Evolutionary conservation across 805 yeast species (phyloP).

Genomic region (Sugiyamaella qingdaonensis): DNA sequence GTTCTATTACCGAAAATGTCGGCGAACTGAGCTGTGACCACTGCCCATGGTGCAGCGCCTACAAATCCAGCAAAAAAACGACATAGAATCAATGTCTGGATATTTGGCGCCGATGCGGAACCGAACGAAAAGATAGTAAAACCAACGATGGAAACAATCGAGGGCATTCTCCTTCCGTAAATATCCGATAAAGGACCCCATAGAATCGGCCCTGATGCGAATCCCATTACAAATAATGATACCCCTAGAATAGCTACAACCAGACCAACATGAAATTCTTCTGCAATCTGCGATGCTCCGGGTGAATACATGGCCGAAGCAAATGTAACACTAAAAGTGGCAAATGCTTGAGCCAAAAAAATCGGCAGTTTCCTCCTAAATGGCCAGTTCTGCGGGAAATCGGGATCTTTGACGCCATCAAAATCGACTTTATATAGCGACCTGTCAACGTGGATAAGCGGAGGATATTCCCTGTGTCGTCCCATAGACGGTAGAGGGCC

Average conservation of each 20-base stretch:
- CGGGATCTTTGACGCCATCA: slow-evolving; percentile 75
- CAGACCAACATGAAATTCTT: slow-evolving; percentile 50
- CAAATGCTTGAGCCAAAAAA: slow-evolving; percentile 32
- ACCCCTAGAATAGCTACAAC: slow-evolving; percentile 63
- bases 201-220: slow-evolving; percentile 78
- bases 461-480: slow-evolving; percentile 14
- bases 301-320: slow-evolving; percentile 71
- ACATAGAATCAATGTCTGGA: slow-evolving; percentile 69
- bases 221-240: slow-evolving; percentile 73
- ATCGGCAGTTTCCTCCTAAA: slow-evolving; percentile 35
- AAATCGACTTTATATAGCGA: slow-evolving; percentile 57
- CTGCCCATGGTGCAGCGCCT: slow-evolving; percentile 79
- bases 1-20: slow-evolving; percentile 61
- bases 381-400: slow-evolving; percentile 76
- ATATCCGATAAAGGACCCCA: slow-evolving; percentile 78
- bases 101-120: slow-evolving; percentile 63
- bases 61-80: slow-evolving; percentile 72
- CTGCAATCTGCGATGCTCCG: slow-evolving; percentile 45
- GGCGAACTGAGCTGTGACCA: slow-evolving; percentile 75
- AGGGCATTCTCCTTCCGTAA: slow-evolving; percentile 62
- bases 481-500: slow-evolving; percentile 13
- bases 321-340: slow-evolving; percentile 53
- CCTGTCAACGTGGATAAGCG: slow-evolving; percentile 6
- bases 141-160: slow-evolving; percentile 49
- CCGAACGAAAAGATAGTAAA: slow-evolving; percentile 59